Conservation (phyloP, 2,329 filamentous ascomycete genomes). For the Ceratocystis cacaofunesta region DNA sequence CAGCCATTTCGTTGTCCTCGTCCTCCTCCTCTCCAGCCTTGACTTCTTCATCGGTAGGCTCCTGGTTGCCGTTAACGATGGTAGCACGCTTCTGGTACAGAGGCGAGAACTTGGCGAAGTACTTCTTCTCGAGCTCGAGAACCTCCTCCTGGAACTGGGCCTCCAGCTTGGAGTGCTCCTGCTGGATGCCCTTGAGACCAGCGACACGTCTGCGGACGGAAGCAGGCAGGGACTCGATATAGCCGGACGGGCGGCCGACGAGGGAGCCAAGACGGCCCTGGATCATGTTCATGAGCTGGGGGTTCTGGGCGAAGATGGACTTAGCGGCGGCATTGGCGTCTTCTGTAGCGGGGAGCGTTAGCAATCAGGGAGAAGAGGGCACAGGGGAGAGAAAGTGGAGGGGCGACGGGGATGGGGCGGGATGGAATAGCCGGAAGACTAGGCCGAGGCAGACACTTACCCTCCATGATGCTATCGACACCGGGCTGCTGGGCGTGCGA, state of each 20-base stretch:
- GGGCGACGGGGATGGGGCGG: slow-evolving; percentile 21
- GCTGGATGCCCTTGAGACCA: slow-evolving; percentile 94
- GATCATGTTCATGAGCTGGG: slow-evolving; percentile 89
- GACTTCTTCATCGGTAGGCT: slow-evolving; percentile 79
- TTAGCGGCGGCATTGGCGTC: slow-evolving; percentile 47
- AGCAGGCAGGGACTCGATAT: slow-evolving; percentile 86
- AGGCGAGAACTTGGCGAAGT: slow-evolving; percentile 96
- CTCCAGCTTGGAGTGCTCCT: slow-evolving; percentile 96
- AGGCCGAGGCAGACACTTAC: slow-evolving; percentile 39
- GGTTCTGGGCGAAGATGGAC: slow-evolving; percentile 90
- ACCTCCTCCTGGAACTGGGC: slow-evolving; percentile 98
- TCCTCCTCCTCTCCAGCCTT: slow-evolving; percentile 70
- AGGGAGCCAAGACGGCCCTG: slow-evolving; percentile 89
- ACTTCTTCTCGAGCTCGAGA: slow-evolving; percentile 96
- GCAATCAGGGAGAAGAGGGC: not conserved
- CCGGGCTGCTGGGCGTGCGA: slow-evolving; percentile 93
- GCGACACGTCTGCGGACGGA: slow-evolving; percentile 85
- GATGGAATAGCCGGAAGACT: not conserved
- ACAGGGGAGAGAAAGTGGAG: not conserved
- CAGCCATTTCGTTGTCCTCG: slow-evolving; percentile 49
- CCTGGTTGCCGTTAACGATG: slow-evolving; percentile 75
- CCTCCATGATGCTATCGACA: slow-evolving; percentile 92
- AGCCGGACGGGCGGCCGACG: slow-evolving; percentile 88
- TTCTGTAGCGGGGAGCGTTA: slow-evolving; percentile 40
- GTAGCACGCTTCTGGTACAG: slow-evolving; percentile 88